Evolutionary conservation across 2,329 filamentous ascomycete species (phyloP).

Genomic region (Harringtonia aguacate): DNA sequence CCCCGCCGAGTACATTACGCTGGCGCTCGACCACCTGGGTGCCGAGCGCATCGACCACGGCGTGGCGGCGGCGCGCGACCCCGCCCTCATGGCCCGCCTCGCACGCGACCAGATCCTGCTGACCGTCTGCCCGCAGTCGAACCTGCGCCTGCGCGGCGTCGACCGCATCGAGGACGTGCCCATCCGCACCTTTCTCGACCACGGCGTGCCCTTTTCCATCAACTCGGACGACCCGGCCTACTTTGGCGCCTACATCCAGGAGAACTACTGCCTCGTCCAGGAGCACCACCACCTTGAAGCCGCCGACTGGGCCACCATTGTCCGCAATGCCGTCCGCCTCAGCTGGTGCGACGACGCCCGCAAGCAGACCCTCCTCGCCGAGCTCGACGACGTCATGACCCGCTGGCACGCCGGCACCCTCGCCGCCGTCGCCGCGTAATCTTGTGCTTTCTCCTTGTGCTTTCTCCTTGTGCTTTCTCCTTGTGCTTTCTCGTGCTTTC

Average conservation of each 20-base stretch:
- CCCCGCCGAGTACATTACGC: constrained; percentile 52
- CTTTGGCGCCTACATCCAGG: constrained; percentile 64
- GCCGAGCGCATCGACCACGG: constrained; percentile 67
- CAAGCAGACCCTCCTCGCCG: constrained; percentile 46
- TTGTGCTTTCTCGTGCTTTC: no score
- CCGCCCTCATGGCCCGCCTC: constrained; percentile 45
- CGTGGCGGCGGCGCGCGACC: constrained; percentile 51
- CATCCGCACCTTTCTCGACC: constrained; percentile 50
- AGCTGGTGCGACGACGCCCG: constrained; percentile 59
- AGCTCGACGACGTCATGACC: constrained; percentile 27
- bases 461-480: no score
- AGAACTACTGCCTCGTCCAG: constrained; percentile 68
- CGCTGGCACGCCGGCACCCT: constrained; percentile 7
- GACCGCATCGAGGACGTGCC: constrained; percentile 43
- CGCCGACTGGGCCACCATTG: constrained; percentile 58
- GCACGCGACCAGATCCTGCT: constrained; percentile 48
- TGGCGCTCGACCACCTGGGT: constrained; percentile 50
- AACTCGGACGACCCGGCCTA: constrained; percentile 69
- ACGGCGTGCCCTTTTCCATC: constrained; percentile 56
- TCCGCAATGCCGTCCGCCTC: constrained; percentile 48
- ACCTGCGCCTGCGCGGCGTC: constrained; percentile 53
- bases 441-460: no score
- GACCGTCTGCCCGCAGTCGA: constrained; percentile 64
- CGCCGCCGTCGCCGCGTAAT: background rate
- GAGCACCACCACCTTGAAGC: constrained; percentile 54